phyloP scores from a whole-genome alignment of 768 basidiomycete species.

The Glaciozyma antarctica region DNA sequence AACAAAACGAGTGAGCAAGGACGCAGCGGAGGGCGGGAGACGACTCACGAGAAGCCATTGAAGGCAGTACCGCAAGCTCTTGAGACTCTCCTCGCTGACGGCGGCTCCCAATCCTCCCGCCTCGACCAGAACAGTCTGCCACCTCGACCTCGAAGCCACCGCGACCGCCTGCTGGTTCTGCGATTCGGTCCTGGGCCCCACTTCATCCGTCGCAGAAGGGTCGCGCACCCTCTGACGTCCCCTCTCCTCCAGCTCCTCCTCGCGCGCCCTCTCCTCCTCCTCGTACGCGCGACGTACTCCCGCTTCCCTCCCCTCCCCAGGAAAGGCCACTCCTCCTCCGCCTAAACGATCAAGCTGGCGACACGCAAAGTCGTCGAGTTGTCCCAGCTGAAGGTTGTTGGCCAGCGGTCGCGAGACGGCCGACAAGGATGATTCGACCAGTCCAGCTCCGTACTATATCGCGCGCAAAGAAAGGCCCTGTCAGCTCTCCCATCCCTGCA shows the following conservation, averaged over 20 bases:
- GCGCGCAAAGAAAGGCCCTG: background rate
- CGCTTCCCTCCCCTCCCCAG: background rate
- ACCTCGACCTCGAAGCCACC: conserved; percentile 50
- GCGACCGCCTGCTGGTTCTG: conserved; percentile 13
- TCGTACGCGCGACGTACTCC: background rate
- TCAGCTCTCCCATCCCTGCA: background rate
- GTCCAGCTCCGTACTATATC: conserved; percentile 24
- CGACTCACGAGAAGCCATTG: conserved; percentile 56
- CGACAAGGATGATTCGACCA: conserved; percentile 29
- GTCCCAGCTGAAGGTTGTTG: conserved; percentile 36
- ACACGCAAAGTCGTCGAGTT: conserved; percentile 77
- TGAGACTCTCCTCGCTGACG: conserved; percentile 82
- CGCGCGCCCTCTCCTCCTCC: background rate
- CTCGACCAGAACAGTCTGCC: conserved; percentile 75
- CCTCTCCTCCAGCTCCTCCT: background rate
- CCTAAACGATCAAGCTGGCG: conserved; percentile 69
- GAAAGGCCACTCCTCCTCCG: background rate
- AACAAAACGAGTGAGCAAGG: conserved; percentile 11
- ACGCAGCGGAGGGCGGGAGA: background rate
- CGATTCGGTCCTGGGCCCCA: background rate
- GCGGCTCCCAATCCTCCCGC: conserved; percentile 73
- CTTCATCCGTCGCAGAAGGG: too few species aligned
- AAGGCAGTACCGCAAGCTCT: conserved; percentile 70
- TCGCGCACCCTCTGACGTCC: background rate
- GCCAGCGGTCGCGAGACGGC: conserved; percentile 26